phyloP scores from a whole-genome alignment of 306 rosid species.

The Lagenaria siceraria region DNA sequence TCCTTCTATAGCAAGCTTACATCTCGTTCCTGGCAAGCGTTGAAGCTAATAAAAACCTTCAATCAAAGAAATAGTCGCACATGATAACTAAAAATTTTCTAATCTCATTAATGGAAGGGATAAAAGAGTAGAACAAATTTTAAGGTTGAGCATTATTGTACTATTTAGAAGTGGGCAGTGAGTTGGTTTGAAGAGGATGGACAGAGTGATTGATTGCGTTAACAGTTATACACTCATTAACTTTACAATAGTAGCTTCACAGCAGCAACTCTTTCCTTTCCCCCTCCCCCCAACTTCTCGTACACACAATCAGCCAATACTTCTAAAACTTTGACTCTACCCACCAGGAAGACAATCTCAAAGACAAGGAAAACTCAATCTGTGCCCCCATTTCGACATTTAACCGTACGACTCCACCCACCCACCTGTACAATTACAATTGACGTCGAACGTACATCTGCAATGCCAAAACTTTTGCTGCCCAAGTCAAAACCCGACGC shows the following conservation, averaged over 20 bases:
- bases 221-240: neutral
- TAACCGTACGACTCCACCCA: neutral
- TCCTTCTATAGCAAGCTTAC: neutral
- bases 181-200: neutral
- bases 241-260: neutral
- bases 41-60: neutral
- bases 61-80: neutral
- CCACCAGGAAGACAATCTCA: neutral
- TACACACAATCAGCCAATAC: neutral
- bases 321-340: neutral
- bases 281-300: neutral
- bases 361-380: neutral
- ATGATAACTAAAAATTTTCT: neutral
- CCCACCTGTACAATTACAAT: constrained; percentile 1
- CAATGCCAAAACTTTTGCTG: neutral
- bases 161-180: neutral
- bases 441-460: neutral
- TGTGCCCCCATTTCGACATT: neutral
- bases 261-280: neutral
- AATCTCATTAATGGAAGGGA: neutral
- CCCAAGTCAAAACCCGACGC: neutral
- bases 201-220: constrained; percentile 1
- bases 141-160: neutral
- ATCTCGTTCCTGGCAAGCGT: neutral
- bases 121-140: neutral